phyloP scores from a whole-genome alignment of 2,329 filamentous ascomycete species.

The Penicillium sp. region DNA sequence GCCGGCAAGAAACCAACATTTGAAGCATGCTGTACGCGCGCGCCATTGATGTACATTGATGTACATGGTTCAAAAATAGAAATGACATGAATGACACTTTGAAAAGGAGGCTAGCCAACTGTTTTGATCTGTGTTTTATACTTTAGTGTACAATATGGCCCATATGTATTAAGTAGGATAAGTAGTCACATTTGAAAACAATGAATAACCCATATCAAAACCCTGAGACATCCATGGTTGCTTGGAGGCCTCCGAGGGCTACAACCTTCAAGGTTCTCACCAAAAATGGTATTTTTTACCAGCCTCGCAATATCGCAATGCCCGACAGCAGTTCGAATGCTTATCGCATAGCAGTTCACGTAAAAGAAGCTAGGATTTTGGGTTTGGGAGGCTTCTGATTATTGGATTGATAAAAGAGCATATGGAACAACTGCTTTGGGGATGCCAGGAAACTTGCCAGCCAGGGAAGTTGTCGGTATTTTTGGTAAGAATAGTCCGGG shows the following conservation, averaged over 20 bases:
- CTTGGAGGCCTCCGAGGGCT: too few relatives aligned
- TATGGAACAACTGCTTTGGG: background rate
- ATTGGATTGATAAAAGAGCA: background rate
- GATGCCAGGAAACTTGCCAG: background rate
- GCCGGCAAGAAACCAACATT: constrained; percentile 4
- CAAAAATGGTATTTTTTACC: background rate
- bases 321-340: background rate
- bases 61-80: background rate
- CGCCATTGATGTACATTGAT: background rate
- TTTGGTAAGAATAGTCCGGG: background rate
- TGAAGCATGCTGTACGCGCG: too few relatives aligned
- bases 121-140: background rate
- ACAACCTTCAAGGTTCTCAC: background rate
- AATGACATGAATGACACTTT: background rate
- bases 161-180: background rate
- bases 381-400: background rate
- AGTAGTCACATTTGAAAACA: background rate
- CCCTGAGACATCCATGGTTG: background rate
- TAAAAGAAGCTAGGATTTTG: background rate
- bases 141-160: background rate
- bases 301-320: background rate
- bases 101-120: background rate
- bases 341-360: background rate
- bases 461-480: background rate
- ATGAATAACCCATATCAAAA: background rate